Base-by-base conservation (phyloP, 2,329 filamentous ascomycete species). In the Ascochyta lentis region DNA sequence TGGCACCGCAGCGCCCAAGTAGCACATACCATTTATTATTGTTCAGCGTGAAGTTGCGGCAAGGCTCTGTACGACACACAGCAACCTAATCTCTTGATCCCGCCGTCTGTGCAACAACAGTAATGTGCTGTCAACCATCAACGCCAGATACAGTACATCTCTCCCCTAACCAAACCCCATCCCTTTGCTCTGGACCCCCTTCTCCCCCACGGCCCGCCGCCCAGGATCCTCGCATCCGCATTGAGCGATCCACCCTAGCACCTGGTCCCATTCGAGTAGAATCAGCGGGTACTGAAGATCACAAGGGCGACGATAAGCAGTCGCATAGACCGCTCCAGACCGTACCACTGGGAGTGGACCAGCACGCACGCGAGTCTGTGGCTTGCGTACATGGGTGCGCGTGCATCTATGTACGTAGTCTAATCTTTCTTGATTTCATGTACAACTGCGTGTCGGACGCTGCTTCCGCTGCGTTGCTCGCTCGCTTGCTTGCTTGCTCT, bases 251-350 rank as follows among this genome's bases (percentile, higher is more conserved):
- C 4, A 16, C 10, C 19, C 27, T 9, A 29, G 27, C 13, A 35
- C 2, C 1, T 22, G 12, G 24, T 35, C 23, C 34, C 22, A 38
- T 22, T 49, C 45, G 8, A 10, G 27, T 29, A 29, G 8, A 29
- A 29, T 3, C 27, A 29, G 27, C 27, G 27, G 27, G 8, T 29
- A 29, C 27, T 8, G 19, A 19, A 19, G 19, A 19, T 19, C 19
- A 19, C 19, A 3, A 19, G 19, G 19, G 19, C 19, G 19, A 19
- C 19, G 19, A 19, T 19, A 19, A 19, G 19, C 19, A 19, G n/a
- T n/a, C n/a, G n/a, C n/a, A n/a, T 51, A 56, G 47, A 56, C 37
- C 37, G 24, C 37, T 56, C 53, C 38, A 56, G 53, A 51, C 53
- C 53, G 15, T 4, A 38, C 16, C 33, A 31, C 35, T 42, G 53